phyloP scores from a whole-genome alignment of 495 filamentous ascomycete genomes.

The Penicillium pancosmium region DNA sequence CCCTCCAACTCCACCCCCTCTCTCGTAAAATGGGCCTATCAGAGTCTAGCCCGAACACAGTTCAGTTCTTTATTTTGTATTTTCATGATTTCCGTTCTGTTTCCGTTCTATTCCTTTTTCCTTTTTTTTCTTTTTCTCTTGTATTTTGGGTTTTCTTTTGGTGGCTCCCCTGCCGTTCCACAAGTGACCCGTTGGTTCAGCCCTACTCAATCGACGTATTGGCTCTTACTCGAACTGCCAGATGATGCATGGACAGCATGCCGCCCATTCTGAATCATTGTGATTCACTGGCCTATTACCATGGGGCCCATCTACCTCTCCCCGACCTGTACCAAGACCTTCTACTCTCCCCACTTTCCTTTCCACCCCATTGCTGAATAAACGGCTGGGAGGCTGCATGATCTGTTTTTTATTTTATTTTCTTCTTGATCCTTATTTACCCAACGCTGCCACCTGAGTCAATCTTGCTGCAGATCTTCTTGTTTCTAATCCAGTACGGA shows the following conservation, averaged over 20 bases:
- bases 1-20: background rate
- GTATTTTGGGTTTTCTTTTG: background rate
- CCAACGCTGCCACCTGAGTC: slow-evolving; percentile 11
- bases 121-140: background rate
- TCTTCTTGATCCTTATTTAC: slow-evolving; percentile 5
- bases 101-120: background rate
- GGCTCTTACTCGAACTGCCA: slow-evolving; percentile 6
- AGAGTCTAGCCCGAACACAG: background rate
- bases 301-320: background rate
- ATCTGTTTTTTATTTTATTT: slow-evolving; percentile 7
- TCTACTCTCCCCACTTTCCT: background rate
- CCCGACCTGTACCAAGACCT: background rate
- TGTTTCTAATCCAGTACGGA: slow-evolving; percentile 18
- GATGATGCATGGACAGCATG: slow-evolving; percentile 1
- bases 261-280: slow-evolving; percentile 1
- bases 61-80: slow-evolving; percentile 1
- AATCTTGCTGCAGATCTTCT: slow-evolving; percentile 20
- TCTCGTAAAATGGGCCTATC: slow-evolving; percentile 3
- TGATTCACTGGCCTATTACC: slow-evolving; percentile 1
- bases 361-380: slow-evolving; percentile 1
- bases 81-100: background rate
- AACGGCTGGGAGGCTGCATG: background rate
- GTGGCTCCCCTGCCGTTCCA: slow-evolving; percentile 1
- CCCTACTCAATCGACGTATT: slow-evolving; percentile 6
- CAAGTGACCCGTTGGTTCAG: slow-evolving; percentile 7